Evolutionary conservation across 1,284 basidiomycete species (phyloP).

Genomic region (Phellopilus nigrolimitatus): DNA sequence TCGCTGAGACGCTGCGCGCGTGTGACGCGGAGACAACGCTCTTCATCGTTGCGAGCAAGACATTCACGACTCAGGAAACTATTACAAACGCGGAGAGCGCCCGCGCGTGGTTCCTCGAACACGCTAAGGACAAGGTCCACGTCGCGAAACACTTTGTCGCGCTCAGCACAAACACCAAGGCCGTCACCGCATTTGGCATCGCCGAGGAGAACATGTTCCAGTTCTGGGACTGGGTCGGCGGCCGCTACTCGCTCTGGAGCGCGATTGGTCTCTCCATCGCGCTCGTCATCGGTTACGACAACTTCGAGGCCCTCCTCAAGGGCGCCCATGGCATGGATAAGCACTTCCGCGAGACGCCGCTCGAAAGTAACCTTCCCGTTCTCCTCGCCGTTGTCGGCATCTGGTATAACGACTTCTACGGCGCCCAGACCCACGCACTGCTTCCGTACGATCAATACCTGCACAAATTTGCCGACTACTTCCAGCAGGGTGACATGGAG

Average conservation of each 20-base stretch:
- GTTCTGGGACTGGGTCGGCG: conserved; percentile 99
- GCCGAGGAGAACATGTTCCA: conserved; percentile 95
- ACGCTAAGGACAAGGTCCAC: conserved; percentile 83
- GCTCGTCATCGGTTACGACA: conserved; percentile 88
- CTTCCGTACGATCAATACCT: conserved; percentile 98
- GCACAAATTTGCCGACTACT: conserved; percentile 99
- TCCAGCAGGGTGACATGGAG: conserved; percentile 99
- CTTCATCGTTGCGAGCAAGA: conserved; percentile 98
- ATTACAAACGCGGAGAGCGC: conserved; percentile 97
- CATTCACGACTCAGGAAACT: conserved; percentile 99
- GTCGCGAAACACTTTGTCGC: conserved; percentile 99
- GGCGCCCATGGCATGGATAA: conserved; percentile 98
- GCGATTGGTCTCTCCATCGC: conserved; percentile 96
- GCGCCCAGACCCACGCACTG: conserved; percentile 90
- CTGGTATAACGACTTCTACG: conserved; percentile 99
- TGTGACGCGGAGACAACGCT: conserved; percentile 93
- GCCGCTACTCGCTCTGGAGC: conserved; percentile 97
- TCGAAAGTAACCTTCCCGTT: conserved; percentile 92
- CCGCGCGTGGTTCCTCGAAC: conserved; percentile 88
- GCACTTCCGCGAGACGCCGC: conserved; percentile 86
- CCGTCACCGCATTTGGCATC: conserved; percentile 95
- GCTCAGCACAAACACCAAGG: conserved; percentile 92
- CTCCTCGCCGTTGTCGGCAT: conserved; percentile 89
- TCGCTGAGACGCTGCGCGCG: conserved; percentile 81
- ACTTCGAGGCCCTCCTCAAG: conserved; percentile 86